Conservation (phyloP, 148 eudicot genomes). For the Spergularia bocconei region DNA sequence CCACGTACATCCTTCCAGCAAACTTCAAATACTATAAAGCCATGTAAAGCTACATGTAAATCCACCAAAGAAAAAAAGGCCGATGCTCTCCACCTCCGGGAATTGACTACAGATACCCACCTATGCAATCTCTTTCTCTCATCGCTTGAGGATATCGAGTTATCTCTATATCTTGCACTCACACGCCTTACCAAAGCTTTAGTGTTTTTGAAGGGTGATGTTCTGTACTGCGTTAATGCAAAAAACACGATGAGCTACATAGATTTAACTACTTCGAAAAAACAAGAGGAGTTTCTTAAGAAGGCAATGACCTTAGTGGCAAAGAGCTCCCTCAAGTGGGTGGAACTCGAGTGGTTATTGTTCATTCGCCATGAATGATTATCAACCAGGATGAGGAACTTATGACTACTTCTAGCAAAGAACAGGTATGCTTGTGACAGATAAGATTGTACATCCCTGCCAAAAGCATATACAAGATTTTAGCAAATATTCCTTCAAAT, state of each 20-base stretch:
- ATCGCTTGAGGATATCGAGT: constrained; percentile 32
- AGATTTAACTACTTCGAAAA: background rate
- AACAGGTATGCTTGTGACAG: constrained; percentile 85
- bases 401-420: constrained; percentile 66
- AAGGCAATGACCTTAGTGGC: constrained; percentile 74
- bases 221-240: constrained; percentile 62
- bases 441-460: constrained; percentile 94
- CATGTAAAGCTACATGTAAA: constrained; percentile 74
- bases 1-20: constrained; percentile 83
- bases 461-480: constrained; percentile 6
- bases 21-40: constrained; percentile 90
- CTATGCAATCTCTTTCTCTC: constrained; percentile 34
- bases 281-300: background rate
- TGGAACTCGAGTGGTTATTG: constrained; percentile 35
- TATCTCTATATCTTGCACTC: constrained; percentile 35
- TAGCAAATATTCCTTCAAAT: background rate
- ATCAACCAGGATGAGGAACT: constrained; percentile 77
- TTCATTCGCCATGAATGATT: constrained; percentile 80
- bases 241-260: constrained; percentile 18
- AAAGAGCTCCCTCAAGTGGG: constrained; percentile 85
- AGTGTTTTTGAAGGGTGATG: constrained; percentile 84
- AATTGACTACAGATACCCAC: constrained; percentile 67
- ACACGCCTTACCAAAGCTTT: constrained; percentile 47
- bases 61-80: constrained; percentile 66
- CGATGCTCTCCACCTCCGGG: constrained; percentile 50